These are phyloP conservation scores for Fusarium sp. DNA, from an alignment of 2,329 filamentous ascomycete genomes.

Conservation along the genomic window DNA sequence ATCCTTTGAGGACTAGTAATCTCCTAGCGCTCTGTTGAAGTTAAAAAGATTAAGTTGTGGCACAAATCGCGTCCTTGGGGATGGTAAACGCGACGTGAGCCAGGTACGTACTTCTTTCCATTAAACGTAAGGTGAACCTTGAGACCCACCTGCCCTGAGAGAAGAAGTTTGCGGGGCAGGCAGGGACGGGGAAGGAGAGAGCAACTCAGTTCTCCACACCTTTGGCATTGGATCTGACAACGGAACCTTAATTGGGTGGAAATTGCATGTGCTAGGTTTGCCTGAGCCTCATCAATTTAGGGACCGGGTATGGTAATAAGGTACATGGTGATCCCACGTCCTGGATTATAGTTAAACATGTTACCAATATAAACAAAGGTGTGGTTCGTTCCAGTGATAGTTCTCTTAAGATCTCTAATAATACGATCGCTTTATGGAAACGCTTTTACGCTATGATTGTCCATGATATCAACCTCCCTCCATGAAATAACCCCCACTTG, in stretches of 20 bases:
- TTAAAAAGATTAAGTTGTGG: background rate
- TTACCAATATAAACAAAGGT: background rate
- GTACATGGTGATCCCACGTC: background rate
- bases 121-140: background rate
- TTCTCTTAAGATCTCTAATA: conserved; percentile 9
- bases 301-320: background rate
- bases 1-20: background rate
- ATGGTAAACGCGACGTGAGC: background rate
- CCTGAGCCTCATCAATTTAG: background rate
- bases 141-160: background rate
- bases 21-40: background rate
- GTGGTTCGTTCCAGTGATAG: background rate
- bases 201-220: background rate
- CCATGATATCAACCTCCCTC: conserved; percentile 16
- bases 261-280: too few species aligned
- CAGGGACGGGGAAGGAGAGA: background rate
- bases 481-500: conserved; percentile 34
- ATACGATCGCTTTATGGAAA: conserved; percentile 33
- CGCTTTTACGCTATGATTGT: conserved; percentile 23
- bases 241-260: background rate
- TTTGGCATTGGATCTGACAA: background rate
- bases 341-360: background rate
- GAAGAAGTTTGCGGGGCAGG: background rate
- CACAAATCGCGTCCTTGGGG: background rate
- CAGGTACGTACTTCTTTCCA: conserved; percentile 13